A percentile compares a stretch with the other conserved stretches of the same genome.
Conservation (phyloP, 2,329 filamentous ascomycete species). For the Alternaria alternata region DNA sequence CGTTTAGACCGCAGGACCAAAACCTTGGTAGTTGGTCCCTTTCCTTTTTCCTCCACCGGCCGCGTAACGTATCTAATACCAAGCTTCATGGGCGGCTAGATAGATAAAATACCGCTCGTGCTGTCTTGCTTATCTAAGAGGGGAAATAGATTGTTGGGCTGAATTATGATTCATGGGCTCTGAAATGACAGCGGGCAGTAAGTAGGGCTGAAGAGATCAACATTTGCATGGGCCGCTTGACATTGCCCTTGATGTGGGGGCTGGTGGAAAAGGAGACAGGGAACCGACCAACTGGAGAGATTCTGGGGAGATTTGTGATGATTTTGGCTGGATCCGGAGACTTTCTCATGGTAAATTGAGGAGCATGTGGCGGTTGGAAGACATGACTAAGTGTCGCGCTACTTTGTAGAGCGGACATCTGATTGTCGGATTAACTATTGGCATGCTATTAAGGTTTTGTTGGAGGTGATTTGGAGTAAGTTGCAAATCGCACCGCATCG, state of each 20-base stretch:
- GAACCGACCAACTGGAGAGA: not conserved
- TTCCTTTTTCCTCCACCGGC: not conserved
- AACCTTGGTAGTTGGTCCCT: not conserved
- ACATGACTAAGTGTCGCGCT: not conserved
- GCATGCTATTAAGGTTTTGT: not conserved
- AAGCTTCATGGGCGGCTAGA: constrained; percentile 1
- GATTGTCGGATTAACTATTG: not conserved
- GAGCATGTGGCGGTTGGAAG: not conserved
- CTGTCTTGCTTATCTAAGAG: not conserved
- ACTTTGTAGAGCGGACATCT: not conserved
- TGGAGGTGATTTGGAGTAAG: not conserved
- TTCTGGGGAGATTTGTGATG: not conserved
- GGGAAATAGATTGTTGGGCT: not conserved
- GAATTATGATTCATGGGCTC: not conserved
- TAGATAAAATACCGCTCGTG: not conserved
- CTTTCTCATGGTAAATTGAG: not conserved
- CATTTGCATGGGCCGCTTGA: not conserved
- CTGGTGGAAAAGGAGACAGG: not conserved
- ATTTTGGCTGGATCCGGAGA: not conserved
- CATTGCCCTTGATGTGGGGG: constrained; percentile 1
- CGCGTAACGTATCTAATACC: not conserved
- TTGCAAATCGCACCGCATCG: not conserved
- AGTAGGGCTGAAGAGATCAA: not conserved
- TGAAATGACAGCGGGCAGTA: not conserved
- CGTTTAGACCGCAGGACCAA: not conserved